Percentiles rank a stretch among this genome's conserved stretches.
phyloP scores from a whole-genome alignment of 148 eudicot species.

The Simmondsia chinensis region DNA sequence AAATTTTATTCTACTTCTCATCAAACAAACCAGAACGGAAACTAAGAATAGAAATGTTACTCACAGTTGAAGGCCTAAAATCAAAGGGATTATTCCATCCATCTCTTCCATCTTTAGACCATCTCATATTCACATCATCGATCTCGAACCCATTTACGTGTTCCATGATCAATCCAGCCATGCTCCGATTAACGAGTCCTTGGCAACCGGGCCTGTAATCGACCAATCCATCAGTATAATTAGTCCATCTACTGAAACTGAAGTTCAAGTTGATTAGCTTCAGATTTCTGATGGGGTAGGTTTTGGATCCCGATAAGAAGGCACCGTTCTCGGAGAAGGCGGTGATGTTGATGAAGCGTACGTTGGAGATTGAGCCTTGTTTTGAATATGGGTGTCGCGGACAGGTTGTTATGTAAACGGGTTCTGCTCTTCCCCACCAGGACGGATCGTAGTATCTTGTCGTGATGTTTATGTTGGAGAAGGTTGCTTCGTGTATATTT shows the following conservation, averaged over 20 bases:
- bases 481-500: conserved; percentile 73
- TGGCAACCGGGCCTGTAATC: conserved; percentile 94
- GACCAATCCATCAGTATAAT: conserved; percentile 59
- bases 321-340: conserved; percentile 81
- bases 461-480: conserved; percentile 85
- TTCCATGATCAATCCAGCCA: conserved; percentile 82
- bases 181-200: conserved; percentile 69
- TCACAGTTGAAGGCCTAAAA: conserved; percentile 70
- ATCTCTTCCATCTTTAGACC: conserved; percentile 41
- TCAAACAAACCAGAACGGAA: conserved; percentile 37
- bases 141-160: conserved; percentile 59
- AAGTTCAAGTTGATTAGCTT: conserved; percentile 46
- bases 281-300: conserved; percentile 44
- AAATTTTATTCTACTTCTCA: conserved; percentile 6
- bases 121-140: conserved; percentile 57
- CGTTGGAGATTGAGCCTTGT: conserved; percentile 59
- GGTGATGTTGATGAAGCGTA: conserved; percentile 72
- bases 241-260: conserved; percentile 72
- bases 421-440: conserved; percentile 99
- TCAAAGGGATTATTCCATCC: conserved; percentile 82
- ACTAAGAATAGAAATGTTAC: conserved; percentile 41
- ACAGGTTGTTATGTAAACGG: conserved; percentile 83
- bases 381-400: conserved; percentile 39
- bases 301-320: conserved; percentile 64
- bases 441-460: conserved; percentile 91